These are phyloP conservation scores for Trichoderma cornu-damae DNA, from an alignment of 2,329 filamentous ascomycete genomes.

Conservation along the genomic window DNA sequence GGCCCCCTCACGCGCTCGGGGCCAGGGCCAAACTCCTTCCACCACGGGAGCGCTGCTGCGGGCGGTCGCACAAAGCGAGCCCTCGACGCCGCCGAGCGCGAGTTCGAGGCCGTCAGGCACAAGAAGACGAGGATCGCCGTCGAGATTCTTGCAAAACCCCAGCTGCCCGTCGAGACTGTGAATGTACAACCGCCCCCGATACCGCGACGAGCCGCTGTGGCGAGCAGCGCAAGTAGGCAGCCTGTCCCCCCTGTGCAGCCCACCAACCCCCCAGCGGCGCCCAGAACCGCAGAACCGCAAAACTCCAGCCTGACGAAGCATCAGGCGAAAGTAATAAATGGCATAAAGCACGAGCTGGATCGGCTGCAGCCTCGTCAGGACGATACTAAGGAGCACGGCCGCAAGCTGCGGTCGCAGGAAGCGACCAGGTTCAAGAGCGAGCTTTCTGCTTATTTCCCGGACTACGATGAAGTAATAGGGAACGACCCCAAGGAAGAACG, in stretches of 20 bases:
- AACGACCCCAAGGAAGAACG: conserved; percentile 74
- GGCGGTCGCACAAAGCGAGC: conserved; percentile 45
- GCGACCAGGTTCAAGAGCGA: conserved; percentile 86
- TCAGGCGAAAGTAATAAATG: conserved; percentile 55
- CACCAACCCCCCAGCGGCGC: conserved; percentile 23
- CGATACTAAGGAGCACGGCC: conserved; percentile 56
- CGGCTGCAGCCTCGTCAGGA: conserved; percentile 46
- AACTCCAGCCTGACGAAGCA: conserved; percentile 42
- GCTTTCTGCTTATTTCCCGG: conserved; percentile 81
- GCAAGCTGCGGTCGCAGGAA: conserved; percentile 80
- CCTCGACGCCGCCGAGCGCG: conserved; percentile 41
- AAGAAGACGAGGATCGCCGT: conserved; percentile 51
- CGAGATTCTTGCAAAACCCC: conserved; percentile 42
- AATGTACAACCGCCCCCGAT: conserved; percentile 27
- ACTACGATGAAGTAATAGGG: conserved; percentile 91
- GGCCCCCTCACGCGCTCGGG: conserved; percentile 25
- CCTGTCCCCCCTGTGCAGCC: conserved; percentile 14
- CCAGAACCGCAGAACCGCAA: conserved; percentile 22
- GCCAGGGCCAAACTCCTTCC: conserved; percentile 19
- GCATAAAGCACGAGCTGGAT: conserved; percentile 57
- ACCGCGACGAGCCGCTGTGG: conserved; percentile 23
- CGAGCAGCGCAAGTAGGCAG: conserved; percentile 13
- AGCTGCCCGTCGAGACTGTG: conserved; percentile 25
- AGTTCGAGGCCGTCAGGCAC: conserved; percentile 40
- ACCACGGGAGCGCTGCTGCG: conserved; percentile 24